phyloP scores from a whole-genome alignment of 139 green algal genomes.

The Chlamydomonas asymmetrica region DNA sequence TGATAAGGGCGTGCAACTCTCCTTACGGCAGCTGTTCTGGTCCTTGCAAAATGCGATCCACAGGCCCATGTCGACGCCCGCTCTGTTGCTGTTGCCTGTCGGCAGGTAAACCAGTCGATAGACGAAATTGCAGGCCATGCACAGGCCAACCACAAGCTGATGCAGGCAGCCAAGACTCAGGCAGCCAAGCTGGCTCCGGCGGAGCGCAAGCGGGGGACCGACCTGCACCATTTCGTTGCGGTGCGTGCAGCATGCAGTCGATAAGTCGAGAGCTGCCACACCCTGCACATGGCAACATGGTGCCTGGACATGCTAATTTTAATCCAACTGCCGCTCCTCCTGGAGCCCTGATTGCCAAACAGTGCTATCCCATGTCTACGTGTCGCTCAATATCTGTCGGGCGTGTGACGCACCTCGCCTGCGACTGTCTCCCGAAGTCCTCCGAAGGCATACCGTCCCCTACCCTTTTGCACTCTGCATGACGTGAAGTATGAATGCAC shows the following conservation, averaged over 20 bases:
- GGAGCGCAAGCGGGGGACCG: conserved; percentile 65
- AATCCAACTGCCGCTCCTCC: too few relatives aligned
- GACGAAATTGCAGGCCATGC: conserved; percentile 64
- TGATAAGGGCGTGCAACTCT: background rate
- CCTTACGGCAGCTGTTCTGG: background rate
- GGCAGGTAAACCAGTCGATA: conserved; percentile 72
- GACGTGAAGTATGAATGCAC: background rate
- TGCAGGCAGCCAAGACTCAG: conserved; percentile 33
- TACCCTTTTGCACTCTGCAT: too few relatives aligned
- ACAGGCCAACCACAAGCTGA: conserved; percentile 46
- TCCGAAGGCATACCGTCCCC: background rate
- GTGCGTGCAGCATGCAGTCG: too few relatives aligned
- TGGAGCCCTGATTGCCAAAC: too few relatives aligned
- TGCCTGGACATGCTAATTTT: background rate
- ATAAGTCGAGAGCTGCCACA: background rate
- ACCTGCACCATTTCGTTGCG: conserved; percentile 53
- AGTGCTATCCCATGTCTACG: background rate
- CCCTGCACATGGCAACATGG: background rate
- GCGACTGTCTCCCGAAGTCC: background rate
- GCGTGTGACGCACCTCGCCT: background rate
- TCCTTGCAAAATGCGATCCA: background rate
- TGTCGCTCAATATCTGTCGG: background rate
- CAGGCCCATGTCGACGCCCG: background rate
- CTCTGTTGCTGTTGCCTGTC: background rate
- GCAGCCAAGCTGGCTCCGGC: conserved; percentile 38